phyloP scores from a whole-genome alignment of 805 yeast genomes.

The Candida taoyuanica region DNA sequence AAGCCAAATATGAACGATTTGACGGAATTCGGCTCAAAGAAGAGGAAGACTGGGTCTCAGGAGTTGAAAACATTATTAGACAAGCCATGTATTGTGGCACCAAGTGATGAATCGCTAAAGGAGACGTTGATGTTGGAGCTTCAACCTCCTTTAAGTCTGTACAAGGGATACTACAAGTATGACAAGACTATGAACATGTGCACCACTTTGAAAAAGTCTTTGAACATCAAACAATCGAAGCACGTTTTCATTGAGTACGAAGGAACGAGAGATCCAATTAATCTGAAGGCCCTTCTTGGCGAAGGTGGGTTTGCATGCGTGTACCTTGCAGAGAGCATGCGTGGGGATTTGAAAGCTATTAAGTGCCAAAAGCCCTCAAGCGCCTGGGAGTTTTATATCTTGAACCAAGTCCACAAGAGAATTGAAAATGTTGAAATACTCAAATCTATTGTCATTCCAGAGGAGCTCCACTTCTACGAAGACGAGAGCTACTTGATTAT shows the following conservation, averaged over 20 bases:
- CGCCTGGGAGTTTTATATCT: conserved; percentile 78
- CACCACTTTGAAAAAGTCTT: conserved; percentile 31
- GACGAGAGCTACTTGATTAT: conserved; percentile 26
- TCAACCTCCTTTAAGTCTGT: conserved; percentile 32
- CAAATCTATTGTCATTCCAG: conserved; percentile 44
- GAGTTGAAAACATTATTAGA: conserved; percentile 2
- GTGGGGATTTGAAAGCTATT: conserved; percentile 56
- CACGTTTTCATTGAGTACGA: conserved; percentile 41
- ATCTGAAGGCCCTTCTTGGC: conserved; percentile 57
- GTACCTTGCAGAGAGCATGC: conserved; percentile 58
- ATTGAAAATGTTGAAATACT: conserved; percentile 26
- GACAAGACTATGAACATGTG: conserved; percentile 32
- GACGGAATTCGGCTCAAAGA: conserved; percentile 26
- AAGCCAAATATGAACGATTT: conserved; percentile 30
- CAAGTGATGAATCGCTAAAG: conserved; percentile 42
- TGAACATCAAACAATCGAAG: conserved; percentile 27
- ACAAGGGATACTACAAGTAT: conserved; percentile 30
- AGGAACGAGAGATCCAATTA: conserved; percentile 40
- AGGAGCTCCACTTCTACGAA: conserved; percentile 41
- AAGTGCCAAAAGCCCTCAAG: conserved; percentile 68
- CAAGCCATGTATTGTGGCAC: conserved; percentile 31
- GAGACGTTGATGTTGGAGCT: conserved; percentile 35
- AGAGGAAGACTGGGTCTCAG: conserved; percentile 2
- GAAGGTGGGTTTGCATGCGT: conserved; percentile 81
- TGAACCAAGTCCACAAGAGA: conserved; percentile 50